Base-by-base conservation (phyloP, 2,329 filamentous ascomycete species). In the Diaporthe caulivora region DNA sequence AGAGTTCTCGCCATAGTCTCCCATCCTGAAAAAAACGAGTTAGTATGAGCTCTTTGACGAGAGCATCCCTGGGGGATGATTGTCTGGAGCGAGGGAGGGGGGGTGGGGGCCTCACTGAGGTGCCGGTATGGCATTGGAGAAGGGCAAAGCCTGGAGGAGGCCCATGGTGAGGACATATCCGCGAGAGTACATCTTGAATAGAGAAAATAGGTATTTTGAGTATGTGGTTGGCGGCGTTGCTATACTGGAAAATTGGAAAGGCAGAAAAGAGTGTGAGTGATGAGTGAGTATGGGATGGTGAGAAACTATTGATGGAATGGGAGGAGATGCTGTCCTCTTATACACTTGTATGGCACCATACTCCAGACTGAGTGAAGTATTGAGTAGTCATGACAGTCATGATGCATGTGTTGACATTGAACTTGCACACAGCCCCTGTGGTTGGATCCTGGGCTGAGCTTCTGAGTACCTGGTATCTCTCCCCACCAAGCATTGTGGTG, bases 1-100 rank as follows among this genome's bases (percentile, higher is more conserved):
- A 2, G 77, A 79, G 72, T 86, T 86, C 70, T 85, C 84, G 8
- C 81, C 85, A 71, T 85, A 84, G 44, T 81, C 72, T 34, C 76
- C 81, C 77, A 85, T 83, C 70, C 83, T 84, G 13, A 1, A 55
- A 55, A 15, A 0, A 13, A 11, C 3, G 17, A 10, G 3, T 71
- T 62, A 71, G 55, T 21, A 47, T 18, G 10, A 10, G 31, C 5
- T 5, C 29, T 26, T 9, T 4, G 2, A 29, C 21, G 15, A 8
- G 8, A 53, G 5, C 3, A 2, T 11, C 1, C 9, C 7, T 13
- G 17, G 29, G 18, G 2, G 3, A 10, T 11, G 3, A 34, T 31
- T 6, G 31, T 1, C 18, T 24, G 17, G 7, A n/a, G n/a, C n/a
- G n/a, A n/a, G n/a, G n/a, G n/a, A n/a, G n/a, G n/a, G n/a, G n/a